A percentile compares a stretch with the other conserved stretches of the same genome.
These are phyloP conservation scores for Salix viminalis DNA, from an alignment of 345 rosid genomes.

Conservation along the genomic window DNA sequence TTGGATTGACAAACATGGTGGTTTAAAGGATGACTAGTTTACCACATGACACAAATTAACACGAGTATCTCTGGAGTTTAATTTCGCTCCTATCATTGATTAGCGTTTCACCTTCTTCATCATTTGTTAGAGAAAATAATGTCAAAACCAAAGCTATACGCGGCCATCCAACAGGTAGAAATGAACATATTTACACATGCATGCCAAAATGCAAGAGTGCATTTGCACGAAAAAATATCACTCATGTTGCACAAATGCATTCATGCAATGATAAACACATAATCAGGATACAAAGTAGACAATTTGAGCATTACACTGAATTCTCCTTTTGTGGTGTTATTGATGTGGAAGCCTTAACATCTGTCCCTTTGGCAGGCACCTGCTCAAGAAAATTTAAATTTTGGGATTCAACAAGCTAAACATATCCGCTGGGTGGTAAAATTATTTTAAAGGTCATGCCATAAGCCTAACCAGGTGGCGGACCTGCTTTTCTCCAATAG, in stretches of 20 bases:
- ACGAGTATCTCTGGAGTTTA: neutral
- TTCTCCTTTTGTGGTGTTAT: constrained; percentile 41
- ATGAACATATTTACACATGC: neutral
- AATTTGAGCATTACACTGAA: constrained; percentile 51
- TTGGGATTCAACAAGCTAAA: neutral
- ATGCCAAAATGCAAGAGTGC: constrained; percentile 1
- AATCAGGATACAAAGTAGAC: constrained; percentile 12
- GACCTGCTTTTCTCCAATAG: constrained; percentile 57
- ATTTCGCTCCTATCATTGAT: neutral
- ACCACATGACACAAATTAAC: neutral
- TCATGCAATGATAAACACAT: neutral
- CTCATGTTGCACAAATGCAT: constrained; percentile 4
- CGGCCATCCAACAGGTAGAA: neutral
- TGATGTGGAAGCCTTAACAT: constrained; percentile 34
- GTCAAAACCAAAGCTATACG: neutral
- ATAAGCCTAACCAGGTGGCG: neutral
- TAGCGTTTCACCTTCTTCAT: neutral
- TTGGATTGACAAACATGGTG: neutral
- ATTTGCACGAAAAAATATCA: constrained; percentile 5
- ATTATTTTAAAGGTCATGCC: constrained; percentile 1
- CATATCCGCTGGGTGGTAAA: neutral
- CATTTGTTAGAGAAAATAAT: neutral
- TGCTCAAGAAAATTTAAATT: constrained; percentile 20
- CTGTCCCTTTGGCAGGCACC: constrained; percentile 41
- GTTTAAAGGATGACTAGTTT: neutral